Evolutionary conservation across 1,139 yeast genomes (phyloP).

Genomic region (Diutina ranongensis): DNA sequence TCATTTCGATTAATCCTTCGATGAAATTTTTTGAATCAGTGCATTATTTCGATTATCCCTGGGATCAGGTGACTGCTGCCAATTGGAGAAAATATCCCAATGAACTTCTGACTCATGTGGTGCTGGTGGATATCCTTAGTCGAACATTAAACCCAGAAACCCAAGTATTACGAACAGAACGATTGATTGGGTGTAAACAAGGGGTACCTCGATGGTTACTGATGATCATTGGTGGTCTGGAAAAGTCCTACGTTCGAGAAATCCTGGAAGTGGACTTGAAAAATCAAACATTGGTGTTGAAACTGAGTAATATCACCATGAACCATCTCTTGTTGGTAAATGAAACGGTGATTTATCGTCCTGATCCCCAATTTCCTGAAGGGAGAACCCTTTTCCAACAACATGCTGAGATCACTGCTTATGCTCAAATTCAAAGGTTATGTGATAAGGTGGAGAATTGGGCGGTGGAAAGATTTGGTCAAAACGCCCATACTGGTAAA

Average conservation of each 20-base stretch:
- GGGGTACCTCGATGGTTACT: slow-evolving; percentile 77
- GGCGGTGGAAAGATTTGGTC: slow-evolving; percentile 81
- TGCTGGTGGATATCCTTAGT: slow-evolving; percentile 79
- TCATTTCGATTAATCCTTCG: not conserved
- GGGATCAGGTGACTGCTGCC: slow-evolving; percentile 95
- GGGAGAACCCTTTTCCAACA: slow-evolving; percentile 58
- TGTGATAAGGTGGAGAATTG: slow-evolving; percentile 86
- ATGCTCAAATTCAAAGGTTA: slow-evolving; percentile 53
- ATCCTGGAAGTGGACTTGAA: slow-evolving; percentile 72
- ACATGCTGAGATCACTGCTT: slow-evolving; percentile 82
- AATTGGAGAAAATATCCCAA: slow-evolving; percentile 97
- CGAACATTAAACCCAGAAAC: slow-evolving; percentile 51
- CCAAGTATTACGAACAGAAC: slow-evolving; percentile 62
- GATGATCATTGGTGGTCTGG: slow-evolving; percentile 61
- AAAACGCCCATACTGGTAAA: slow-evolving; percentile 76
- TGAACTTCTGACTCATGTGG: slow-evolving; percentile 85
- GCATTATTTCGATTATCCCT: slow-evolving; percentile 66
- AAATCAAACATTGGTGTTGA: slow-evolving; percentile 55
- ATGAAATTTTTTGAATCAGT: slow-evolving; percentile 73
- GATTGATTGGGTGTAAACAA: slow-evolving; percentile 84
- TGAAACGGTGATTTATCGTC: slow-evolving; percentile 73
- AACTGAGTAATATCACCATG: slow-evolving; percentile 84
- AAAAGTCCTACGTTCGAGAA: slow-evolving; percentile 76
- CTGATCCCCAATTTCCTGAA: slow-evolving; percentile 39
- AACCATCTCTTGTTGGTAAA: slow-evolving; percentile 64